Base-by-base conservation (phyloP, 352 stramenopile species). In the Globisporangium takayamanum region DNA sequence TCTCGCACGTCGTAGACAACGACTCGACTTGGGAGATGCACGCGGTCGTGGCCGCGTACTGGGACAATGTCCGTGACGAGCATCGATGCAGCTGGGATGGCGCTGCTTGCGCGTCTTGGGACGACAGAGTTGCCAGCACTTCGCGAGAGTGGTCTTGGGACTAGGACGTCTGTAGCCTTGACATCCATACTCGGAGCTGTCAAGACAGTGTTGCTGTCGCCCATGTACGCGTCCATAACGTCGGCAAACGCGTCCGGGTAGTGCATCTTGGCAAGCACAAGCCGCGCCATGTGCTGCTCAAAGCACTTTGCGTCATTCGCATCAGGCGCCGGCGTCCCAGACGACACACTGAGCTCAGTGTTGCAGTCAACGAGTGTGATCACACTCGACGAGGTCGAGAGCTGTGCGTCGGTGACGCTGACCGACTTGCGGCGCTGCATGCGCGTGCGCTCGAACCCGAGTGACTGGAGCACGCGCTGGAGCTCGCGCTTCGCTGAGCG, bases 181-280 rank as follows among this genome's bases (percentile, higher is more conserved):
- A 12, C 11, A 12, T 39, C 33, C 33, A 39, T 39, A 5, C 33
- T 39, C 33, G 0, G 33, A 14, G 33, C 11, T 7, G 11, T 12
- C 33, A 39, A 10, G 33, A 39, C 33, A 10, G 33, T 46, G 18
- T n/a, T 46, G 41, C 41, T 46, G 41, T 46, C 41, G 33, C 33
- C 33, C 5, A 71, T 36, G 46, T 67, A 74, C n/a, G 22, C 37
- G 10, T 49, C 25, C 8, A 78, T 37, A 3, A 39, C 49, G 16
- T 67, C 50, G 1, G 50, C 46, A 7, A 86, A 70, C 7, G 15
- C 39, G 16, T 69, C 56, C 0, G 72, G 75, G 20, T 76, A 80
- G 48, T 65, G 64, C 10, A 53, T 57, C 60, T 83, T 84, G 5
- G 73, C 57, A 2, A 88, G 20, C 25, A 86, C 50, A 5, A 82